These are phyloP conservation scores for Flaveria bidentis DNA, from an alignment of 129 eudicot species.

Conservation along the genomic window DNA sequence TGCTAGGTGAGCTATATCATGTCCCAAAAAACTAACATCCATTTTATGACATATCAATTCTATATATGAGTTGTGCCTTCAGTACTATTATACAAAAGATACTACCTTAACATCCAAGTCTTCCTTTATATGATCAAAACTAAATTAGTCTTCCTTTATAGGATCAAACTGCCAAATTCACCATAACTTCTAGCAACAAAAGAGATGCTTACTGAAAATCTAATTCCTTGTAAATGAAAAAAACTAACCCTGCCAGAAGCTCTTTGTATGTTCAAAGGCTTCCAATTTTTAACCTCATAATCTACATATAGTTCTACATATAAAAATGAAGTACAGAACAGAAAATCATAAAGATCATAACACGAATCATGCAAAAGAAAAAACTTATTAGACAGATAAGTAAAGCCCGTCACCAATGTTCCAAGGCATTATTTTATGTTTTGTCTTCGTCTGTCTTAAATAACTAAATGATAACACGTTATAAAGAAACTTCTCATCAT, in stretches of 20 bases:
- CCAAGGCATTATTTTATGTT: not conserved
- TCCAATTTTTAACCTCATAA: not conserved
- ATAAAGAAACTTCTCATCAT: slow-evolving; percentile 15
- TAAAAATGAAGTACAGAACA: not conserved
- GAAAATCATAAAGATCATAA: not conserved
- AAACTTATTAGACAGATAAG: slow-evolving; percentile 6
- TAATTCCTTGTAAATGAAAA: not conserved
- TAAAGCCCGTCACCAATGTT: slow-evolving; percentile 6
- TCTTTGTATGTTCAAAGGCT: not conserved
- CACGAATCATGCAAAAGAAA: slow-evolving; percentile 6
- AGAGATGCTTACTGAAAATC: not conserved
- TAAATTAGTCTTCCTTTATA: not conserved
- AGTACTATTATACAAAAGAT: slow-evolving; percentile 6
- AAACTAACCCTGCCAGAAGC: not conserved
- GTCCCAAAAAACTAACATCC: too few species aligned
- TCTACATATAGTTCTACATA: not conserved
- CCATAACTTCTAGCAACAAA: not conserved
- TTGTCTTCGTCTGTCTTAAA: not conserved
- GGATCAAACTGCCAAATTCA: not conserved
- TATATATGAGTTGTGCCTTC: not conserved
- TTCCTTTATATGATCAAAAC: not conserved
- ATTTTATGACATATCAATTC: too few species aligned
- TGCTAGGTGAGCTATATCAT: too few species aligned
- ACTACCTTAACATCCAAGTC: slow-evolving; percentile 1
- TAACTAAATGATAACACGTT: not conserved